Percentiles rank a stretch among this genome's conserved stretches.
phyloP scores from a whole-genome alignment of 768 basidiomycete species.

The Podaxis sp. region DNA sequence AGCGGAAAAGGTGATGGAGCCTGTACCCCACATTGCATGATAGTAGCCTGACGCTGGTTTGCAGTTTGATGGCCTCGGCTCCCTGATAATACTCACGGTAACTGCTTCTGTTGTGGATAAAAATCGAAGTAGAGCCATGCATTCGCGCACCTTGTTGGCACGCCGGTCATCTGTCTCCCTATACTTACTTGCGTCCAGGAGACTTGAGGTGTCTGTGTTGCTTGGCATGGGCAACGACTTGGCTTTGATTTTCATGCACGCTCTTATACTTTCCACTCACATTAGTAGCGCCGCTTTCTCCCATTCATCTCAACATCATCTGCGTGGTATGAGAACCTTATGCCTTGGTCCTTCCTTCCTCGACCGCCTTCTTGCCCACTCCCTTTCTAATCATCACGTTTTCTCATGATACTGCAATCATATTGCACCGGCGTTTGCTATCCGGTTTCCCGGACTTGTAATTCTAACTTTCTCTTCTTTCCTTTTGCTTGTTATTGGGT shows the following conservation, averaged over 20 bases:
- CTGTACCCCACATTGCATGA: neutral
- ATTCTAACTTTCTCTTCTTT: constrained; percentile 32
- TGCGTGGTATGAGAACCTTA: neutral
- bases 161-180: neutral
- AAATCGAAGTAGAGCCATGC: neutral
- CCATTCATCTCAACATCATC: neutral
- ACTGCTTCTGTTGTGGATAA: neutral
- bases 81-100: neutral
- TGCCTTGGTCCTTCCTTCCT: neutral
- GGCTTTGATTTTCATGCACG: neutral
- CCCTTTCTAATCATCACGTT: constrained; percentile 11
- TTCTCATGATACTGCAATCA: constrained; percentile 20
- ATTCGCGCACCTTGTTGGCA: constrained; percentile 1
- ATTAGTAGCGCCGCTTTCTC: neutral
- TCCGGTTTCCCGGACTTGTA: constrained; percentile 37
- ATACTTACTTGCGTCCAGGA: neutral
- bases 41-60: neutral
- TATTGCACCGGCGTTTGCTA: constrained; percentile 20
- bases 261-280: neutral
- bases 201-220: neutral
- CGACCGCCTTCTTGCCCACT: neutral
- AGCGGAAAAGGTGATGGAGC: constrained; percentile 84
- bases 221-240: neutral
- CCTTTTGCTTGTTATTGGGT: constrained; percentile 30
- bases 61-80: constrained; percentile 15